Evolutionary conservation across 352 stramenopile species (phyloP).

Genomic region (Pythium oligandrum): DNA sequence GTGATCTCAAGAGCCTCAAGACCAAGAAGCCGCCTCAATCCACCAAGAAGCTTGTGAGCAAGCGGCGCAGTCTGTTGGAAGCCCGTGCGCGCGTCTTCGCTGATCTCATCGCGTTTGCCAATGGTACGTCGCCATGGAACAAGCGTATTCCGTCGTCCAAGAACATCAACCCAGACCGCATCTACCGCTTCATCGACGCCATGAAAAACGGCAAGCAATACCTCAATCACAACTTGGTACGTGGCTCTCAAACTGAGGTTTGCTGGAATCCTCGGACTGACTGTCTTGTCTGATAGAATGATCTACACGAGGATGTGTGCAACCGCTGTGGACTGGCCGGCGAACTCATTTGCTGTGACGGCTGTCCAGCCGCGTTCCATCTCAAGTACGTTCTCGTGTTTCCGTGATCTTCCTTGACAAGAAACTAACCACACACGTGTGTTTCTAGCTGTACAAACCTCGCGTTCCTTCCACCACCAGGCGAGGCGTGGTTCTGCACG

Average conservation of each 20-base stretch:
- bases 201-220: constrained; percentile 58
- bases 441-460: constrained; percentile 56
- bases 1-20: constrained; percentile 27
- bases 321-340: constrained; percentile 66
- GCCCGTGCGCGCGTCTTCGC: constrained; percentile 39
- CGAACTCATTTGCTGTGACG: constrained; percentile 79
- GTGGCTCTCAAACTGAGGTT: constrained; percentile 1
- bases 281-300: constrained; percentile 32
- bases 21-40: constrained; percentile 10
- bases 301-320: constrained; percentile 79
- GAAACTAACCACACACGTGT: not conserved
- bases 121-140: constrained; percentile 69
- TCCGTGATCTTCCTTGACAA: not conserved
- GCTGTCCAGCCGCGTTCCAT: constrained; percentile 72
- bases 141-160: constrained; percentile 34
- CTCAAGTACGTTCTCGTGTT: constrained; percentile 31
- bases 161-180: constrained; percentile 52
- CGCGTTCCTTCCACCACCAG: constrained; percentile 39
- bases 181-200: constrained; percentile 64
- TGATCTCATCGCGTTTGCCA: constrained; percentile 60
- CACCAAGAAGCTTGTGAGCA: constrained; percentile 26
- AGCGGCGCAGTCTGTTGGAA: constrained; percentile 50
- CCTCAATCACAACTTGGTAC: constrained; percentile 55
- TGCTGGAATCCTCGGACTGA: not conserved
- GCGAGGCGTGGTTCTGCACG: constrained; percentile 64